phyloP scores from a whole-genome alignment of 805 yeast genomes.

The Saturnispora sekii region DNA sequence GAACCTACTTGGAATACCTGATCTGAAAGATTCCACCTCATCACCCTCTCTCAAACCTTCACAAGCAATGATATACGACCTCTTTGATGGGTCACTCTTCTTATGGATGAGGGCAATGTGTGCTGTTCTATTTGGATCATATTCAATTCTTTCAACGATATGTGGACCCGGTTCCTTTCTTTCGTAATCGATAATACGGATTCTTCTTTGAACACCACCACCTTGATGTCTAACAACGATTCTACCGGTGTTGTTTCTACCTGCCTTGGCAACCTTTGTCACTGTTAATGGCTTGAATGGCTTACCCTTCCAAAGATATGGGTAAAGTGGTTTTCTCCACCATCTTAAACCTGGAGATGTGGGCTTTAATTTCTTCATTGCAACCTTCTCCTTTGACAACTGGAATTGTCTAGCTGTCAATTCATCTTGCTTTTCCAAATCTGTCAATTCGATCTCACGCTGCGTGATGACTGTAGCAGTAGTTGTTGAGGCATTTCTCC shows the following conservation, averaged over 20 bases:
- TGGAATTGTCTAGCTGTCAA: conserved; percentile 63
- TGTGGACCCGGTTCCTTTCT: conserved; percentile 64
- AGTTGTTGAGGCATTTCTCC: background rate
- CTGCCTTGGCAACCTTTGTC: conserved; percentile 64
- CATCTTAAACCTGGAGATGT: conserved; percentile 82
- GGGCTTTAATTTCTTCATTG: conserved; percentile 68
- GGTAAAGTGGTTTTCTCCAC: conserved; percentile 80
- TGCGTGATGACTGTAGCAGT: conserved; percentile 7
- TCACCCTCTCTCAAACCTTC: conserved; percentile 94
- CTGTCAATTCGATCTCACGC: conserved; percentile 46
- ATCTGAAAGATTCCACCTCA: conserved; percentile 75
- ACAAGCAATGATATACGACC: conserved; percentile 79
- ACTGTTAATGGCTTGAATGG: conserved; percentile 71
- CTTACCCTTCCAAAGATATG: conserved; percentile 76
- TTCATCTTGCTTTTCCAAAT: conserved; percentile 70
- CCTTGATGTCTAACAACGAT: conserved; percentile 93
- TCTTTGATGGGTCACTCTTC: conserved; percentile 48
- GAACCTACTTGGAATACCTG: conserved; percentile 73
- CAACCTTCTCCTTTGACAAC: conserved; percentile 58
- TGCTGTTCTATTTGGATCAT: conserved; percentile 89
- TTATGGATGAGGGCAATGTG: conserved; percentile 76
- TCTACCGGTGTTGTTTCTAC: conserved; percentile 81
- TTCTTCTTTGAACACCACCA: conserved; percentile 90
- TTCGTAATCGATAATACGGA: conserved; percentile 69
- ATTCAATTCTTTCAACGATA: conserved; percentile 79